Percentiles rank a stretch among this genome's conserved stretches.
phyloP scores from a whole-genome alignment of 352 stramenopile genomes.

The Pythium chondricola region DNA sequence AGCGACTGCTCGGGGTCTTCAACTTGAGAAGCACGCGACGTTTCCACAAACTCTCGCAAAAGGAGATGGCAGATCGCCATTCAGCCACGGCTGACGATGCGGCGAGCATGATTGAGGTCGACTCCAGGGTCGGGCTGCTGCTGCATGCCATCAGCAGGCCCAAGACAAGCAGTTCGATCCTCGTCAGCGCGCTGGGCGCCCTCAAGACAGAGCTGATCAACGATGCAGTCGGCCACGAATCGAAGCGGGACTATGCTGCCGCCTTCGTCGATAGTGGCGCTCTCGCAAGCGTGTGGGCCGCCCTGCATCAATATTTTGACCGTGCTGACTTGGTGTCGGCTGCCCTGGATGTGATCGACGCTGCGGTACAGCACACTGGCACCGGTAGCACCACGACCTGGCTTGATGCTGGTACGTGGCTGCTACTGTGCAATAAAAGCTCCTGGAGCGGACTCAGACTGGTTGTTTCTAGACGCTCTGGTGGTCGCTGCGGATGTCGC shows the following conservation, averaged over 20 bases:
- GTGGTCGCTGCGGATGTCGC: background rate
- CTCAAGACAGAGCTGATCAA: constrained; percentile 6
- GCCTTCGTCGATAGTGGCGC: constrained; percentile 5
- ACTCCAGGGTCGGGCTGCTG: constrained; percentile 20
- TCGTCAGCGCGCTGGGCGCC: constrained; percentile 21
- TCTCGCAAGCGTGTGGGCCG: constrained; percentile 1
- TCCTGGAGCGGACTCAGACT: too few species aligned
- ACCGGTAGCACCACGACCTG: too few species aligned
- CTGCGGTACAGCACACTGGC: too few species aligned
- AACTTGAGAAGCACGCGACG: too few species aligned
- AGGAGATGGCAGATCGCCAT: background rate
- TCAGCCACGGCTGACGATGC: background rate
- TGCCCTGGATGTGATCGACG: too few species aligned
- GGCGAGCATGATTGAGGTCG: constrained; percentile 8
- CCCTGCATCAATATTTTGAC: constrained; percentile 5
- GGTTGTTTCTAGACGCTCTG: constrained; percentile 3
- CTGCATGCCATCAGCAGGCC: constrained; percentile 26
- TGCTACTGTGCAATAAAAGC: too few species aligned
- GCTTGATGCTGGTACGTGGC: too few species aligned
- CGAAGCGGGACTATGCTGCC: background rate
- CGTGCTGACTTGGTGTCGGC: constrained; percentile 7
- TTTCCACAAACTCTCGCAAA: too few species aligned
- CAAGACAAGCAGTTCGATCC: constrained; percentile 25
- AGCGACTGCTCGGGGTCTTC: too few species aligned
- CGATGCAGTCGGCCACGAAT: background rate